These are phyloP conservation scores for Plantago ovata DNA, from an alignment of 257 asterid genomes.

Conservation along the genomic window DNA sequence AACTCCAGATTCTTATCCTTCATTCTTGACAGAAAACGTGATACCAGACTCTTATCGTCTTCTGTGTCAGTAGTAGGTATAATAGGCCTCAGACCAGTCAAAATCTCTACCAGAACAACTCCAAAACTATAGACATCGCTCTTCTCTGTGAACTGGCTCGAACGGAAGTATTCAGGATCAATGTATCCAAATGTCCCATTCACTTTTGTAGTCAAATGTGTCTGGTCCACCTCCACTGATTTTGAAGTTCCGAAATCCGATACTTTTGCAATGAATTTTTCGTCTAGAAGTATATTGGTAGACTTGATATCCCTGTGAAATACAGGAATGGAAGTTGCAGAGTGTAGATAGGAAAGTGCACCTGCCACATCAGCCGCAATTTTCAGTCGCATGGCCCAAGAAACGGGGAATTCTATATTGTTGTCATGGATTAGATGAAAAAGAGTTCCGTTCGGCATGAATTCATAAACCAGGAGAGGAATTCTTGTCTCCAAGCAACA, in stretches of 20 bases:
- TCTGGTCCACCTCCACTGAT: slow-evolving; percentile 9
- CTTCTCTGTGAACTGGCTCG: slow-evolving; percentile 22
- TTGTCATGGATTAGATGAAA: slow-evolving; percentile 15
- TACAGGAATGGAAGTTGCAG: slow-evolving; percentile 20
- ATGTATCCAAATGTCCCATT: slow-evolving; percentile 26
- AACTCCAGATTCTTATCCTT: slow-evolving; percentile 12
- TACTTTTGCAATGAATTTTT: slow-evolving; percentile 14
- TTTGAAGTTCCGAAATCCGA: slow-evolving; percentile 20
- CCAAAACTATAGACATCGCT: slow-evolving; percentile 27
- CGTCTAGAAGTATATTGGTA: slow-evolving; percentile 22
- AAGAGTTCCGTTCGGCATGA: slow-evolving; percentile 17
- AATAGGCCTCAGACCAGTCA: slow-evolving; percentile 16
- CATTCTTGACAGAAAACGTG: slow-evolving; percentile 19
- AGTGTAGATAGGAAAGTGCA: slow-evolving; percentile 21
- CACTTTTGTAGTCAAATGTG: slow-evolving; percentile 22
- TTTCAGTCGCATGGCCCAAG: slow-evolving; percentile 20
- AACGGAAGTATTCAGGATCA: slow-evolving; percentile 22
- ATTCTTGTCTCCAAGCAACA: slow-evolving; percentile 20
- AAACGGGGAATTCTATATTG: slow-evolving; percentile 12
- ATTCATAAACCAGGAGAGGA: slow-evolving; percentile 14
- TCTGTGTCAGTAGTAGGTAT: slow-evolving; percentile 6
- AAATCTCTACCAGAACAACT: slow-evolving; percentile 24
- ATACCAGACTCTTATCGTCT: slow-evolving; percentile 15
- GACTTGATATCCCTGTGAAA: slow-evolving; percentile 26
- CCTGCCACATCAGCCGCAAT: slow-evolving; percentile 21